Percentiles rank a stretch among this genome's conserved stretches.
phyloP scores from a whole-genome alignment of 441 rosid genomes.

The Macaranga tanarius region DNA sequence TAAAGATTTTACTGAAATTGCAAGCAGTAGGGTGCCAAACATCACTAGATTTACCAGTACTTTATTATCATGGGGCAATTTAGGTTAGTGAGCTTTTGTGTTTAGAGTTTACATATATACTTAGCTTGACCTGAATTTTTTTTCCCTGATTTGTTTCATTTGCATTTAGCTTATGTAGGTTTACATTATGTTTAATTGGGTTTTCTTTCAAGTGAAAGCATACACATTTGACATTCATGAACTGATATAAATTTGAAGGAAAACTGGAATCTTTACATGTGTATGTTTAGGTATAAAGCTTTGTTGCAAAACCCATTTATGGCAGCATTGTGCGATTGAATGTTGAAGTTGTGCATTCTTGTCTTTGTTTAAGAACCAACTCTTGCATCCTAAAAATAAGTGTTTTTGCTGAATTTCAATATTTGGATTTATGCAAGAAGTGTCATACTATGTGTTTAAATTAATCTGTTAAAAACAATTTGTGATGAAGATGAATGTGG shows the following conservation, averaged over 20 bases:
- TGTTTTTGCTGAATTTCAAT: neutral
- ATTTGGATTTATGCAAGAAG: neutral
- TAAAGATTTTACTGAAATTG: neutral
- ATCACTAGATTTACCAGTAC: no score
- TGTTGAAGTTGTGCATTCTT: no score
- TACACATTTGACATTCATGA: neutral
- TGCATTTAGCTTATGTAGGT: neutral
- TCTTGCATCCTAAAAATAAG: neutral
- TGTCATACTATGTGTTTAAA: neutral
- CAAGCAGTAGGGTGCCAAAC: neutral
- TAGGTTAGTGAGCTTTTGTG: no score
- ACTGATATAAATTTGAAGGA: neutral
- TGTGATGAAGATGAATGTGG: no score
- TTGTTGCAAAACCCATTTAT: neutral
- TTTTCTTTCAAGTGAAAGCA: neutral
- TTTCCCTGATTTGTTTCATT: neutral
- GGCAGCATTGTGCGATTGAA: no score
- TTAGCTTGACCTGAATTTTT: neutral
- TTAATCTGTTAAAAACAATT: no score
- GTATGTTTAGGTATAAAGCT: neutral
- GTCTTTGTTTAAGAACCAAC: no score
- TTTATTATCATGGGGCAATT: no score
- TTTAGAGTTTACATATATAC: neutral
- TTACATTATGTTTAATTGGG: neutral
- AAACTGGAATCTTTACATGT: neutral